Percentiles rank a stretch among this genome's conserved stretches.
These are phyloP conservation scores for Guadua angustifolia DNA, from an alignment of 176 grass and related monocot species.

Conservation along the genomic window DNA sequence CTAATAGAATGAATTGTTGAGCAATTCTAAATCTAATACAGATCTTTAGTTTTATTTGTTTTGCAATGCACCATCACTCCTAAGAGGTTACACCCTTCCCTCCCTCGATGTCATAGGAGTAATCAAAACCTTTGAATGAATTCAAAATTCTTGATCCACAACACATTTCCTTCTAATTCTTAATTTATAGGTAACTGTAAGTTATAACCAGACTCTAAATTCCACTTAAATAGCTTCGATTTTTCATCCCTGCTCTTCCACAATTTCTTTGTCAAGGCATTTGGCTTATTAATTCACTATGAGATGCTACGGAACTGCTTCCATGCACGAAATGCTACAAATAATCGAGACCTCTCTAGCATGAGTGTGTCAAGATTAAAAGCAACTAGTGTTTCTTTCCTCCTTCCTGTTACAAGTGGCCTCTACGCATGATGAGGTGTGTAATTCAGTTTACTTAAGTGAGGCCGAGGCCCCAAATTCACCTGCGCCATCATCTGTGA, in stretches of 20 bases:
- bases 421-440: neutral
- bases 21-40: slow-evolving; percentile 7
- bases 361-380: slow-evolving; percentile 13
- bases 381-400: neutral
- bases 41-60: slow-evolving; percentile 29
- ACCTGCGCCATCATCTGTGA: slow-evolving; percentile 91
- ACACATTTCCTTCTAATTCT: slow-evolving; percentile 3
- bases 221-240: neutral
- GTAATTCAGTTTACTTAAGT: slow-evolving; percentile 7
- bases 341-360: neutral
- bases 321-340: slow-evolving; percentile 15
- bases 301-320: neutral
- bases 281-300: neutral
- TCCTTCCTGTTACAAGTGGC: neutral
- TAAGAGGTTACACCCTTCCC: neutral
- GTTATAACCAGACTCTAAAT: neutral
- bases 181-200: neutral
- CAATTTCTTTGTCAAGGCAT: slow-evolving; percentile 3
- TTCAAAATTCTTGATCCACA: slow-evolving; percentile 3
- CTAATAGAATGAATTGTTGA: neutral
- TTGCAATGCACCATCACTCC: slow-evolving; percentile 21
- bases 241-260: neutral
- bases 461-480: neutral
- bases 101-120: neutral
- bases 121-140: neutral